Conservation (phyloP, 352 stramenopile genomes). For the Phytophthora uliginosa region DNA sequence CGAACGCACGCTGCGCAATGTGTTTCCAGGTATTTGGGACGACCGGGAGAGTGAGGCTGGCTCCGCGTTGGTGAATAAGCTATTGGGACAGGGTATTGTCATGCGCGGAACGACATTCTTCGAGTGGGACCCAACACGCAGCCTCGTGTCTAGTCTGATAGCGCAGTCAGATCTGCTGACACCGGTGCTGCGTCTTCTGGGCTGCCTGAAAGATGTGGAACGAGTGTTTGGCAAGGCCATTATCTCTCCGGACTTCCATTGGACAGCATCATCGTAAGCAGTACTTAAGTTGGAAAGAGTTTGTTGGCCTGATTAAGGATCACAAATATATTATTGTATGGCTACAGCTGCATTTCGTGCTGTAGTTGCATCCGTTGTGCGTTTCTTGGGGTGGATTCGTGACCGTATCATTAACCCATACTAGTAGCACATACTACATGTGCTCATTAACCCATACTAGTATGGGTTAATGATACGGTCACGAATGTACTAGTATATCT, state of each 20-base stretch:
- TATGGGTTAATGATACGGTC: too few species aligned
- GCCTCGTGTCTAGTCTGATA: background rate
- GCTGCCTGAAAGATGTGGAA: background rate
- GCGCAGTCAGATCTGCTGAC: slow-evolving; percentile 1
- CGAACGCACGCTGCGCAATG: slow-evolving; percentile 2
- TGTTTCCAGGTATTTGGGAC: slow-evolving; percentile 2
- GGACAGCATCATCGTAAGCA: background rate
- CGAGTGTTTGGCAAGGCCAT: slow-evolving; percentile 1
- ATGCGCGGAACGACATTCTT: background rate
- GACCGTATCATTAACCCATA: too few species aligned
- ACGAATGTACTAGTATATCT: too few species aligned
- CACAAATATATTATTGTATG: too few species aligned
- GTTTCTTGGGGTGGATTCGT: too few species aligned
- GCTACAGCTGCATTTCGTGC: too few species aligned
- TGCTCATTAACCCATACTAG: too few species aligned
- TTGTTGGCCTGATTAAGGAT: too few species aligned
- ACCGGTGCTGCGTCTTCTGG: background rate
- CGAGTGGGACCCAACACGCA: background rate
- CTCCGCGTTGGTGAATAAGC: background rate
- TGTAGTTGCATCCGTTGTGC: too few species aligned
- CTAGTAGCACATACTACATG: too few species aligned
- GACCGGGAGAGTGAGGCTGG: background rate
- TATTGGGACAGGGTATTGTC: background rate
- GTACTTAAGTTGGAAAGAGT: background rate
- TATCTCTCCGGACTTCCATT: background rate